Evolutionary conservation across 305 asterid species (phyloP).

Genomic region (Fraxinus sp.): DNA sequence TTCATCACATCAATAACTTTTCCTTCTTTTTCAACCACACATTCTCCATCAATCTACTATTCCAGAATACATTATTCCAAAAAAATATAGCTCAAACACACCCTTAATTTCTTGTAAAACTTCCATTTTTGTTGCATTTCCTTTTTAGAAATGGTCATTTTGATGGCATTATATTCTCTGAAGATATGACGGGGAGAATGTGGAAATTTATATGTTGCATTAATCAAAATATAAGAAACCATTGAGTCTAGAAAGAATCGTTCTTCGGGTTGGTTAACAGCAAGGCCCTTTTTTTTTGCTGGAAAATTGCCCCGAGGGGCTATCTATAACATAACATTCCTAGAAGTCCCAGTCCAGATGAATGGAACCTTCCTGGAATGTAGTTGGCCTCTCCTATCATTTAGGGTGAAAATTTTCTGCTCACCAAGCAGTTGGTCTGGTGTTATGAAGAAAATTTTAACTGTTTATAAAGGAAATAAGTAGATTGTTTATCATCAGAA

Average conservation of each 20-base stretch:
- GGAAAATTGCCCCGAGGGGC: background rate
- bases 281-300: background rate
- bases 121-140: background rate
- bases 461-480: background rate
- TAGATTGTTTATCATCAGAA: too few relatives aligned
- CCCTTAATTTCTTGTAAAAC: background rate
- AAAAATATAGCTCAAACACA: too few relatives aligned
- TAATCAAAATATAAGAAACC: too few relatives aligned
- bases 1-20: too few relatives aligned
- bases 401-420: background rate
- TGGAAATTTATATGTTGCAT: too few relatives aligned
- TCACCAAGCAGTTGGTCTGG: background rate
- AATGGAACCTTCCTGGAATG: background rate
- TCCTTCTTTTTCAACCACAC: too few relatives aligned
- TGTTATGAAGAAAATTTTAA: background rate
- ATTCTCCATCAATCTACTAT: too few relatives aligned
- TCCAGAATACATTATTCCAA: too few relatives aligned
- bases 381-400: background rate
- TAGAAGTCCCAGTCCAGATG: background rate
- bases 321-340: background rate
- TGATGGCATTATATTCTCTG: too few relatives aligned
- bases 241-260: too few relatives aligned
- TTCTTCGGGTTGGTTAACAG: background rate
- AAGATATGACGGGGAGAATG: too few relatives aligned
- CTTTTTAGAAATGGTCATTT: conserved; percentile 13